Evolutionary conservation across 768 basidiomycete species (phyloP).

Genomic region (Aureoboletus auriporus): DNA sequence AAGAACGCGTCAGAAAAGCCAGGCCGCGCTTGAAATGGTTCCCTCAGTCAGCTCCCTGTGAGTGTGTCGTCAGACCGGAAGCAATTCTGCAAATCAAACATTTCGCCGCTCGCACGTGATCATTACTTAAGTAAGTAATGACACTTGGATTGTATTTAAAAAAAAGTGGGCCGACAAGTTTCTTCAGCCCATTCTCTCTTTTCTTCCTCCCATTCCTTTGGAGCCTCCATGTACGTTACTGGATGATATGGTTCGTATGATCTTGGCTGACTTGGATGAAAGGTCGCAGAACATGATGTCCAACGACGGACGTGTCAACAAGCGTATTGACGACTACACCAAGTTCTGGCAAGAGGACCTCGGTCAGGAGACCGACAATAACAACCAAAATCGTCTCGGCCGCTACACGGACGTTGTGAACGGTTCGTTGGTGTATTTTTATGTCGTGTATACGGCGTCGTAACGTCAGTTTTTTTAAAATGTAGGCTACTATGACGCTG

Average conservation of each 20-base stretch:
- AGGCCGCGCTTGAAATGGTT: too few relatives aligned
- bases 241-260: not conserved
- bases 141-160: slow-evolving; percentile 16
- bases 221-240: not conserved
- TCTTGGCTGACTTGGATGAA: not conserved
- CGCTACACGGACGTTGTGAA: slow-evolving; percentile 94
- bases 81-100: too few relatives aligned
- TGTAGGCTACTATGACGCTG: slow-evolving; percentile 95
- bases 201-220: not conserved
- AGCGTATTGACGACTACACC: slow-evolving; percentile 81
- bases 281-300: slow-evolving; percentile 7
- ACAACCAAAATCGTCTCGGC: slow-evolving; percentile 70
- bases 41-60: too few relatives aligned
- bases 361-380: slow-evolving; percentile 55
- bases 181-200: not conserved
- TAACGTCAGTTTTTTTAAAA: not conserved
- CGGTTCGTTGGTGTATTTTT: slow-evolving; percentile 42
- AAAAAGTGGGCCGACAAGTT: slow-evolving; percentile 4
- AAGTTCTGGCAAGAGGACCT: slow-evolving; percentile 90
- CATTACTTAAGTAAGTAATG: slow-evolving; percentile 11
- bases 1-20: too few relatives aligned
- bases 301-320: slow-evolving; percentile 55
- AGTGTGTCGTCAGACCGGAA: too few relatives aligned
- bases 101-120: slow-evolving; percentile 1
- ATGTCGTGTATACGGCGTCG: not conserved